Evolutionary conservation across 768 basidiomycete genomes (phyloP), one percentile per base, ranked within the genome.

Genomic region (Rhodocollybia butyracea): DNA sequence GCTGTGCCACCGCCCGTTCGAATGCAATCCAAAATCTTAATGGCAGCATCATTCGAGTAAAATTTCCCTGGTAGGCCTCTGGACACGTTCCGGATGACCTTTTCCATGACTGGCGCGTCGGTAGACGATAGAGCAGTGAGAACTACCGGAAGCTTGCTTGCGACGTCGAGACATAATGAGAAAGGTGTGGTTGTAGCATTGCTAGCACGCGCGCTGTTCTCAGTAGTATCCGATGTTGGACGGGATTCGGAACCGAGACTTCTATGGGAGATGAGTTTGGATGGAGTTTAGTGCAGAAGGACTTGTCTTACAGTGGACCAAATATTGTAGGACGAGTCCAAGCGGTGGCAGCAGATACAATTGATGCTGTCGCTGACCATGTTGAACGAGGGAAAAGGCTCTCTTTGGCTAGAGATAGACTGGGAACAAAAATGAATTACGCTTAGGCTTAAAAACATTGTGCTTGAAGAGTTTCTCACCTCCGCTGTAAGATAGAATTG

Each of bases 271-370:
- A 26, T 8, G 7, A 26, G 13, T 15, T 26, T 15, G 15, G 31
- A 26, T 34, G 32, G 26, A 43, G 46, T 22, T 11, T n/a, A 30
- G 36, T 39, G 50, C 61, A 46, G 36, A 41, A 47, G 55, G 57
- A 56, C 52, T 54, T 34, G 72, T n/a, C 84, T 61, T 53, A 86
- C 86, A 86, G 64, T 51, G 83, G 82, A 21, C 84, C 85, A 60
- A 88, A 88, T 26, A 88, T 87, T 1, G 85, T 86, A n/a, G 80
- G 73, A 34, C 70, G 70, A 56, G 71, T 79, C 70, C 80, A 83
- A 7, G 64, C 62, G 41, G 51, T 38, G 26, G 57, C 45, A 52
- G 64, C 47, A 17, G 60, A 40, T 11, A 59, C 55, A 31, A 46
- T 31, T 30, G 59, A 39, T 7, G 36, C n/a, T n/a, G n/a, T 24